Evolutionary conservation across 768 basidiomycete species (phyloP).

Genomic region (Tricholoma terreum): DNA sequence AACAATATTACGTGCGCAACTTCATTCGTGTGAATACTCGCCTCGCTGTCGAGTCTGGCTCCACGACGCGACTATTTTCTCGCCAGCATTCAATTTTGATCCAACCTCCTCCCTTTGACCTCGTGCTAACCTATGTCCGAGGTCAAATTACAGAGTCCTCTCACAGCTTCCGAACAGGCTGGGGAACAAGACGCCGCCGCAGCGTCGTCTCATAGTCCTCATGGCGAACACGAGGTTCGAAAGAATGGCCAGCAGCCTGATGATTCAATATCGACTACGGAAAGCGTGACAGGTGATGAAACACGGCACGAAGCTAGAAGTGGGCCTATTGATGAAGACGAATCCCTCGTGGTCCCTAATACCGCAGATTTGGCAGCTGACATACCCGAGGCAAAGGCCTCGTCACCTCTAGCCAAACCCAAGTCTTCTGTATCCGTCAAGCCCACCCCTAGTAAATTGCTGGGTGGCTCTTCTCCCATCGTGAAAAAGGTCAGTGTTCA

Average conservation of each 20-base stretch:
- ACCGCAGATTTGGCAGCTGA: conserved; percentile 5
- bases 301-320: background rate
- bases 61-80: background rate
- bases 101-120: conserved; percentile 4
- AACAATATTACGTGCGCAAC: background rate
- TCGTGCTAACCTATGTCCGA: conserved; percentile 26
- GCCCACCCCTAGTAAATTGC: conserved; percentile 41
- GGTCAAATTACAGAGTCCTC: conserved; percentile 18
- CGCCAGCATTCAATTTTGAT: background rate
- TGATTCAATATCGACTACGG: conserved; percentile 14
- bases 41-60: background rate
- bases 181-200: conserved; percentile 11
- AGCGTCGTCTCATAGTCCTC: conserved; percentile 20
- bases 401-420: conserved; percentile 28
- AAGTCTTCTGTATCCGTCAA: conserved; percentile 39
- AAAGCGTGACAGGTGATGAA: conserved; percentile 7
- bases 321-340: conserved; percentile 11
- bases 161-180: conserved; percentile 14
- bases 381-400: conserved; percentile 23
- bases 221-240: conserved; percentile 28
- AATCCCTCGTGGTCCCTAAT: conserved; percentile 14
- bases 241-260: conserved; percentile 17
- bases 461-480: conserved; percentile 47
- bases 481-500: conserved; percentile 61
- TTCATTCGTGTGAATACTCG: no score